Evolutionary conservation across 257 asterid species (phyloP).

Genomic region (Nicotiana paniculata): DNA sequence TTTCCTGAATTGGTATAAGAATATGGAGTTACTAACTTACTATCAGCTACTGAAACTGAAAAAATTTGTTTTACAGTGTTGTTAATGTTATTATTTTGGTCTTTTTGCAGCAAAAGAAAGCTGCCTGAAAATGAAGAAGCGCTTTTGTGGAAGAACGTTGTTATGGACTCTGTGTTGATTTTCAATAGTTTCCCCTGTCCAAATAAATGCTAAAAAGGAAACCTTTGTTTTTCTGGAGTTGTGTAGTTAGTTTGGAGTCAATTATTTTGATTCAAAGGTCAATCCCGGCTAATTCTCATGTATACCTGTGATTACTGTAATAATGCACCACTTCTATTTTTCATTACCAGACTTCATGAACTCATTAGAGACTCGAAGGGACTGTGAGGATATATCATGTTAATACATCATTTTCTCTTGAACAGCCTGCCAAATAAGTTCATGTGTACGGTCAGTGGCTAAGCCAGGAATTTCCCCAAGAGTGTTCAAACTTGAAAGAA

Average conservation of each 20-base stretch:
- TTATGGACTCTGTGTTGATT: constrained; percentile 23
- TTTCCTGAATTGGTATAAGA: not conserved
- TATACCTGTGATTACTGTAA: constrained; percentile 33
- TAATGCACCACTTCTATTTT: constrained; percentile 36
- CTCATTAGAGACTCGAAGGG: not conserved
- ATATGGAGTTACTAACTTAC: not conserved
- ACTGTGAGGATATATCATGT: not conserved
- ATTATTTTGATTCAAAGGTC: constrained; percentile 22
- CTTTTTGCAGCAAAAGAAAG: constrained; percentile 57
- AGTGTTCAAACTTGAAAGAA: no score
- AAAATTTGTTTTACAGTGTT: not conserved
- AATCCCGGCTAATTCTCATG: constrained; percentile 26
- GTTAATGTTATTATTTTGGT: not conserved
- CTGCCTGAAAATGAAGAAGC: constrained; percentile 47
- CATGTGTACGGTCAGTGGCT: not conserved
- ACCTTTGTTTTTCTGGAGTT: constrained; percentile 15
- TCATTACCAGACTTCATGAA: not conserved
- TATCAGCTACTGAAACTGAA: not conserved
- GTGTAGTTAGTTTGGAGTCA: constrained; percentile 38
- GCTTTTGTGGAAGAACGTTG: constrained; percentile 14
- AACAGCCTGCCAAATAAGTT: not conserved
- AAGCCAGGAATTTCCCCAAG: no score
- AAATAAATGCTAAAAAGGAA: constrained; percentile 17
- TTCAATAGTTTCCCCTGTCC: constrained; percentile 14
- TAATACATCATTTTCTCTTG: not conserved